phyloP scores from a whole-genome alignment of 768 basidiomycete species.

The Coprinopsis marcescibilis region DNA sequence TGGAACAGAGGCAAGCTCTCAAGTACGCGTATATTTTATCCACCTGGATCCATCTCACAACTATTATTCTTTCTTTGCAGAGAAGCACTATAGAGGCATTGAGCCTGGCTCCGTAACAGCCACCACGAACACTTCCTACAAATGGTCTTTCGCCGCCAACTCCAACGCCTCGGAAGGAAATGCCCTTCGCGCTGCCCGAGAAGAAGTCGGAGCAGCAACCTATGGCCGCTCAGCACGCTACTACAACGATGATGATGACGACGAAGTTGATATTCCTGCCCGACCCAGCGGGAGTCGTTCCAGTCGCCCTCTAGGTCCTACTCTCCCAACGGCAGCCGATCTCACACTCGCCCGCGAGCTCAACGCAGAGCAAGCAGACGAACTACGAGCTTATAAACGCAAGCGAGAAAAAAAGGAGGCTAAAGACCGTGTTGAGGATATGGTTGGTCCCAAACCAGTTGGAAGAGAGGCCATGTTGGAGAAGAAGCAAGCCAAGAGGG shows the following conservation, averaged over 20 bases:
- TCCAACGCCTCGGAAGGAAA: constrained; percentile 50
- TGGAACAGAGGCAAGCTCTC: constrained; percentile 80
- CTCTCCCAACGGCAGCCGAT: constrained; percentile 65
- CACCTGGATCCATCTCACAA: background rate
- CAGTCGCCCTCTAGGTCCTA: constrained; percentile 49
- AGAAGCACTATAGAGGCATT: constrained; percentile 46
- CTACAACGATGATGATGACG: constrained; percentile 1
- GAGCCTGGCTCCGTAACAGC: constrained; percentile 50
- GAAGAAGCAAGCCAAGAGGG: constrained; percentile 74
- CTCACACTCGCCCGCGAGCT: constrained; percentile 65
- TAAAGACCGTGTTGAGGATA: constrained; percentile 68
- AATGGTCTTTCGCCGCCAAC: constrained; percentile 82
- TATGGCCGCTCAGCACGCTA: constrained; percentile 21
- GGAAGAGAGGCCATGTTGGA: constrained; percentile 84
- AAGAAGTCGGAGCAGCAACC: constrained; percentile 51
- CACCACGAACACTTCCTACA: constrained; percentile 73
- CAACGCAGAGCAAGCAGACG: constrained; percentile 42
- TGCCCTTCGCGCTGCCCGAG: constrained; percentile 53
- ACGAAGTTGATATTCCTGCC: constrained; percentile 4
- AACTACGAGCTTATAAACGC: constrained; percentile 51
- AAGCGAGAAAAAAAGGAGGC: constrained; percentile 64
- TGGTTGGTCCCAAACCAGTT: constrained; percentile 73
- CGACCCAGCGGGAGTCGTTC: constrained; percentile 21
- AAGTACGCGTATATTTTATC: constrained; percentile 33
- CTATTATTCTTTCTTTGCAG: constrained; percentile 2